Conservation (phyloP, 2,329 filamentous ascomycete species). For the Gnomoniopsis smithogilvyi region DNA sequence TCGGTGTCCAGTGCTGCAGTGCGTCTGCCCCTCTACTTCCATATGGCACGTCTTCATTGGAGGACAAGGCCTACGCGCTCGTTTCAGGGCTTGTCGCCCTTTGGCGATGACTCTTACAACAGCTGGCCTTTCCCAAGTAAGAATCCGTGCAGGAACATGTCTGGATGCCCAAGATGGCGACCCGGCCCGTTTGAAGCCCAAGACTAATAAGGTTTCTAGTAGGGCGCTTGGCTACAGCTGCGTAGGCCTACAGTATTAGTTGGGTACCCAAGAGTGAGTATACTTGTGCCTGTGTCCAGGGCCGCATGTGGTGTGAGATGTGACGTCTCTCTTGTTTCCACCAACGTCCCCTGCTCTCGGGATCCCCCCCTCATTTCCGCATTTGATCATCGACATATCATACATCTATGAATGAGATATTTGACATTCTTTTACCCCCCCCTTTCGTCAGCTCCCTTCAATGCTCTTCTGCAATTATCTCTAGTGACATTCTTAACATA, state of each 20-base stretch:
- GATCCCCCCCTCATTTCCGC: constrained; percentile 6
- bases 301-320: no score
- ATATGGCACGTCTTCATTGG: constrained; percentile 5
- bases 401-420: neutral
- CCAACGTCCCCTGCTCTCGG: neutral
- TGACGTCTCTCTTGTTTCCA: constrained; percentile 2
- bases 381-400: neutral
- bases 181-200: neutral
- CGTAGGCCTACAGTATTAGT: no score
- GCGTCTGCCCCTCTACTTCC: neutral
- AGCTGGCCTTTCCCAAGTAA: neutral
- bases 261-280: no score
- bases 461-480: neutral
- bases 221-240: no score
- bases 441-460: neutral
- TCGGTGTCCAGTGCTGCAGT: neutral
- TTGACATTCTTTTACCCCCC: neutral
- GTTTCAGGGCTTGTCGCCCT: neutral
- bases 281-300: no score
- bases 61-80: neutral
- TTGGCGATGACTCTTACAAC: neutral
- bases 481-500: neutral
- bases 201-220: neutral
- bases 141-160: neutral
- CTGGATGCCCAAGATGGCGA: neutral